Base-by-base conservation (phyloP, 108 stramenopile species). In the Craspedostauros australis region DNA sequence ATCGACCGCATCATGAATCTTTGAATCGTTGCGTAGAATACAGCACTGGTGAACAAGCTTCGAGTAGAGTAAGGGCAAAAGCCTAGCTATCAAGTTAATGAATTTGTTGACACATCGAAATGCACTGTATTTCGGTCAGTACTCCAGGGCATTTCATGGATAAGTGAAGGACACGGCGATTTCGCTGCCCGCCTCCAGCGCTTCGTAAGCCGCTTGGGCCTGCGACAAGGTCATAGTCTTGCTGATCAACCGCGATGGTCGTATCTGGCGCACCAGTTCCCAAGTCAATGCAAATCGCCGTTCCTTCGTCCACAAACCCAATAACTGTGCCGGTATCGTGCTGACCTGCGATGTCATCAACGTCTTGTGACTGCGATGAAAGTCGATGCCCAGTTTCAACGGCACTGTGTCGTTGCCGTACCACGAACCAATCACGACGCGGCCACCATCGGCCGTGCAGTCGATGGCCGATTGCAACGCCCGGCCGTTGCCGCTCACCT, bases 361-460 rank as follows among this genome's bases (percentile, higher is more conserved):
- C 4, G 70, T 82, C 40, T 92, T 90, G 45, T 93, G 83, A 56
- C 90, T 92, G 7, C 95, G 76, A 64, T 95, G 95, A 63, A 95
- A 95, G 34, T 88, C 84, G 36, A 93, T 86, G 6, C 95, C 95
- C 5, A 95, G 69, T 50, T 85, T 86, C 34, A 95, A 76, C 28
- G 42, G 42, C 2, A 91, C 86, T 24, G 74, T 63, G 15, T 67
- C 41, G 50, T 72, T 82, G 20, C 92, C 91, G 60, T 95, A 95
- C 90, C 91, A 93, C 0, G 86, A 88, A 1, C 87, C 95, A 22
- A 95, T 57, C 39, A 95, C 64, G 1, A 93, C 66, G 12, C 81
- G 67, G 4, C 95, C 95, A 34, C 85, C 84, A 61, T 88, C 64
- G 9, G 52, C 51, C 14, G 86, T 86, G 41, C 66, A 31, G 60